Percentiles rank a stretch among this genome's conserved stretches.
phyloP scores from a whole-genome alignment of 2,329 filamentous ascomycete genomes.

The Penicillium sp. region DNA sequence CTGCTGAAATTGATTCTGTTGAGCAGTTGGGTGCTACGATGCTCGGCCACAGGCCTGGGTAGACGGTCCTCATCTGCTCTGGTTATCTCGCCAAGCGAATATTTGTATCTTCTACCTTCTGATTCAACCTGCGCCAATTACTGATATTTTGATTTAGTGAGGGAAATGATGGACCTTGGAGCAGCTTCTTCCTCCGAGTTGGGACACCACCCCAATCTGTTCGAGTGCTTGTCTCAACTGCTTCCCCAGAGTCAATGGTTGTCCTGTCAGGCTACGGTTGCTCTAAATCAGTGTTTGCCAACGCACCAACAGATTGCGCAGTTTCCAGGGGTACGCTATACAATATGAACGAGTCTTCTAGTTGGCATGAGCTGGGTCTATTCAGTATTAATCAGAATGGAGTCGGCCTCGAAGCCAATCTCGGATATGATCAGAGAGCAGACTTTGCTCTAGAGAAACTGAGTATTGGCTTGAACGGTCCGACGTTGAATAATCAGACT shows the following conservation, averaged over 20 bases:
- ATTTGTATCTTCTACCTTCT: conserved; percentile 13
- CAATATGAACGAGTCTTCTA: conserved; percentile 17
- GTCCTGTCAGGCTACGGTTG: conserved; percentile 63
- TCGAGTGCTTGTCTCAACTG: conserved; percentile 66
- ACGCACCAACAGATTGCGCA: conserved; percentile 18
- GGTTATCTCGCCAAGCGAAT: conserved; percentile 21
- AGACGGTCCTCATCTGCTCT: conserved; percentile 19
- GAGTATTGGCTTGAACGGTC: conserved; percentile 14
- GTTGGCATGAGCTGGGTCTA: conserved; percentile 17
- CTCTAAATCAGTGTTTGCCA: conserved; percentile 53
- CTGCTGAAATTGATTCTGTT: neutral
- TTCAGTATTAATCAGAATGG: conserved; percentile 19
- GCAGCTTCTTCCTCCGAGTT: conserved; percentile 64
- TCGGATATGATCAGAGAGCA: conserved; percentile 17
- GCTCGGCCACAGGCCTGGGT: neutral
- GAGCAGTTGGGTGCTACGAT: conserved; percentile 2
- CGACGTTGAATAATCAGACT: conserved; percentile 19
- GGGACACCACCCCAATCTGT: conserved; percentile 59
- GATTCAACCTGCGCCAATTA: neutral
- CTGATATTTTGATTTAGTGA: conserved; percentile 49
- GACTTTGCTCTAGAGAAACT: conserved; percentile 17
- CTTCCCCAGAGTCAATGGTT: conserved; percentile 72
- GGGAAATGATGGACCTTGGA: conserved; percentile 72
- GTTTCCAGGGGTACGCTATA: conserved; percentile 20
- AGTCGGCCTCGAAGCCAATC: conserved; percentile 21